Conservation (phyloP, 495 filamentous ascomycete species). For the Penicillium coffeae region DNA sequence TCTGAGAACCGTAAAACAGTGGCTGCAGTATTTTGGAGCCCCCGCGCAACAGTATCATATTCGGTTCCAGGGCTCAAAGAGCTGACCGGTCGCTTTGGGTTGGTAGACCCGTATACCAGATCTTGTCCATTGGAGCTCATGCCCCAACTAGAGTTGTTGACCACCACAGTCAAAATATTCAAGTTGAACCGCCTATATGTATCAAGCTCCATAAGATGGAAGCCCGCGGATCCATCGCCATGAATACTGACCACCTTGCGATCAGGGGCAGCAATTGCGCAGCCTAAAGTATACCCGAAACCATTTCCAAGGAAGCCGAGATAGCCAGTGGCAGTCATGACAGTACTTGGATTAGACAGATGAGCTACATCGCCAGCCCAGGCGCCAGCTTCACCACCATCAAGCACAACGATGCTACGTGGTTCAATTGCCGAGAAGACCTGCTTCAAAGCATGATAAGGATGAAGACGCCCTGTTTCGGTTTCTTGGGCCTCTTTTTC, state of each 20-base stretch:
- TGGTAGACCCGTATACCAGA: constrained; percentile 18
- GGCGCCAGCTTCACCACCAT: constrained; percentile 22
- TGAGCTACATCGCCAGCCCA: constrained; percentile 17
- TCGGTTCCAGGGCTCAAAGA: constrained; percentile 17
- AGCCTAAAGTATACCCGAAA: constrained; percentile 24
- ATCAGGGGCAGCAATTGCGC: constrained; percentile 21
- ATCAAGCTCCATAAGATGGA: constrained; percentile 30
- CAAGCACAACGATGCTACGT: constrained; percentile 22
- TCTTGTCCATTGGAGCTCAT: constrained; percentile 30
- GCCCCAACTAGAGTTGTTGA: constrained; percentile 28
- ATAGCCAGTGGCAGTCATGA: constrained; percentile 20
- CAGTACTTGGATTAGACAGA: constrained; percentile 9
- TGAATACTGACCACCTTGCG: constrained; percentile 22
- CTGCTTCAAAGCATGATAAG: constrained; percentile 22
- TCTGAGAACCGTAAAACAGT: constrained; percentile 9
- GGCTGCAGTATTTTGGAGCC: constrained; percentile 17
- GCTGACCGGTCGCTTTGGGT: constrained; percentile 17
- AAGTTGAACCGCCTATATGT: constrained; percentile 24
- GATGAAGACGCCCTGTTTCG: constrained; percentile 17
- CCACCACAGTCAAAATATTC: constrained; percentile 23
- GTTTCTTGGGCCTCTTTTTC: constrained; percentile 16
- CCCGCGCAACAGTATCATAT: constrained; percentile 23
- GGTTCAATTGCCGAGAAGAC: constrained; percentile 21
- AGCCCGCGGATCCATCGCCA: constrained; percentile 26
- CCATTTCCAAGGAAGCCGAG: constrained; percentile 26